These are phyloP conservation scores for Boletales sp. DNA, from an alignment of 768 basidiomycete genomes.

Conservation along the genomic window DNA sequence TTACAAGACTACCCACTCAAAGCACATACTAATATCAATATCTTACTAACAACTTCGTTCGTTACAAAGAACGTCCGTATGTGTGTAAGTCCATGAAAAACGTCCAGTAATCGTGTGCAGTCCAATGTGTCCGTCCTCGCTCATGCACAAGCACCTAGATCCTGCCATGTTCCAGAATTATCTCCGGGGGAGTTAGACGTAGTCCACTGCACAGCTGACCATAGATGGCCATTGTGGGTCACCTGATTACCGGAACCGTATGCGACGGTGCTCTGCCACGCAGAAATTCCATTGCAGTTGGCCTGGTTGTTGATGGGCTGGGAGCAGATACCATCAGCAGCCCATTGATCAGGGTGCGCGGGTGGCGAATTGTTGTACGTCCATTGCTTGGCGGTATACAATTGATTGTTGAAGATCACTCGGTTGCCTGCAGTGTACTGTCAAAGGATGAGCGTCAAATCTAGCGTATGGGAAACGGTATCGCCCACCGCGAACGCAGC, in stretches of 20 bases:
- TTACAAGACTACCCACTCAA: no score
- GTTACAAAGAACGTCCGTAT: background rate
- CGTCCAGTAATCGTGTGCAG: background rate
- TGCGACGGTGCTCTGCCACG: slow-evolving; percentile 15
- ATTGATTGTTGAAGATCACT: slow-evolving; percentile 19
- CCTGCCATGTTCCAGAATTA: slow-evolving; percentile 24
- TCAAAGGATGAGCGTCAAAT: background rate
- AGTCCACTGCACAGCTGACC: slow-evolving; percentile 26
- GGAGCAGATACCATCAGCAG: background rate
- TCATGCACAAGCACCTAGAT: slow-evolving; percentile 20
- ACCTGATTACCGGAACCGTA: slow-evolving; percentile 17
- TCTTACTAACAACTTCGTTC: no score
- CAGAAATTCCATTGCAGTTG: slow-evolving; percentile 16
- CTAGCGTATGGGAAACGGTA: fast-evolving
- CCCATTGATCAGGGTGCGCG: slow-evolving; percentile 18
- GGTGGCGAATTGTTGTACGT: slow-evolving; percentile 19
- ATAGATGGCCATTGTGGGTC: slow-evolving; percentile 13
- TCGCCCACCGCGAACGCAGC: slow-evolving; percentile 17
- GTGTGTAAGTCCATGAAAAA: background rate
- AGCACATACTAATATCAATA: no score
- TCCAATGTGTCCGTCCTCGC: no score
- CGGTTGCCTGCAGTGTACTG: slow-evolving; percentile 23
- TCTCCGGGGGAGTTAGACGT: slow-evolving; percentile 21
- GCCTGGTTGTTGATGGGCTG: slow-evolving; percentile 24
- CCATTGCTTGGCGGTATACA: slow-evolving; percentile 27